Base-by-base conservation (phyloP, 345 rosid species). In the Bruguiera parviflora region DNA sequence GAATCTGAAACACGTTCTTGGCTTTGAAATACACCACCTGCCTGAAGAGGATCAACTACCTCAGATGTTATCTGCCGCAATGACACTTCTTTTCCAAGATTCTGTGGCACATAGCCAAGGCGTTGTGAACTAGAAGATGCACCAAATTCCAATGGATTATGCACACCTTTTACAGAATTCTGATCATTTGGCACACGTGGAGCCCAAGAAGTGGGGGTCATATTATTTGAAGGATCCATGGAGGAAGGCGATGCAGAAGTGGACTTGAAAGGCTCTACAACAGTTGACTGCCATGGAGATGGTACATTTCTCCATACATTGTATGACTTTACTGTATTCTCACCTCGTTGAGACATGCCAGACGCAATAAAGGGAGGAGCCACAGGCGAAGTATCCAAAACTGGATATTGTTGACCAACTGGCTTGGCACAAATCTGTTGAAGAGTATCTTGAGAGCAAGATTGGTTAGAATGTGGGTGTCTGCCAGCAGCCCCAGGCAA, bases 221-320 rank as follows among this genome's bases (percentile, higher is more conserved):
- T 66, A 68, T 28, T 65, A 71, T 75, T 75, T 73, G 73, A 46
- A 57, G 58, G 67, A 58, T 60, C 69, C 57, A 31, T 15, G 24
- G 77, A 64, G 51, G 76, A 61, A 64, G 78, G 32, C 18, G 43
- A 70, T 63, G 20, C 47, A 35, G 72, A 35, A 22, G 13, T 29
- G 56, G 35, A 64, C 52, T 58, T 64, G 24, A 49, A 65, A 59
- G 76, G 73, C 33, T 69, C 75, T 15, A 53, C 28, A 56, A 51
- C 59, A 65, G 73, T 64, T 62, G 70, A 63, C 62, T 72, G 76
- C 59, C 39, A 61, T 72, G 76, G 81, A 62, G 71, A 25, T 19
- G 83, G 75, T 18, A 69, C 62, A 72, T 58, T 69, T n/a, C 63
- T 76, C 88, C 86, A 78, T 43, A 73, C 68, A 70, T 74, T 69